Evolutionary conservation across 441 rosid genomes (phyloP).

Genomic region (Heliophila coronopifolia): DNA sequence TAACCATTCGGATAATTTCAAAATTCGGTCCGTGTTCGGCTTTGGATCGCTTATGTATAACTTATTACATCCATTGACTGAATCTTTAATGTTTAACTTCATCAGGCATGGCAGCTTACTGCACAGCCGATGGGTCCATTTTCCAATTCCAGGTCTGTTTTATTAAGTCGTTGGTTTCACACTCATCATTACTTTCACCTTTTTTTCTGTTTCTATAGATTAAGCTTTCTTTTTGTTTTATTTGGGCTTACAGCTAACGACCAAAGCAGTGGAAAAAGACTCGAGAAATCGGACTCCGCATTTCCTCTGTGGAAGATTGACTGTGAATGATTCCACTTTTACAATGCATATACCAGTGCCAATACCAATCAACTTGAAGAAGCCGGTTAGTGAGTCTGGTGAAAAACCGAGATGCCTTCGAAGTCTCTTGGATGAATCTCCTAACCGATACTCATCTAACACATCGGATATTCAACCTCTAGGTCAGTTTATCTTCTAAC

Average conservation of each 20-base stretch:
- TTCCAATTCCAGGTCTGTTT: slow-evolving; percentile 57
- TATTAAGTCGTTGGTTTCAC: too few relatives aligned
- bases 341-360: slow-evolving; percentile 39
- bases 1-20: too few relatives aligned
- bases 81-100: neutral
- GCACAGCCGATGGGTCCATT: slow-evolving; percentile 73
- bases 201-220: neutral
- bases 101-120: slow-evolving; percentile 84
- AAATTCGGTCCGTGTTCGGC: too few relatives aligned
- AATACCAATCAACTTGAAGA: slow-evolving; percentile 42
- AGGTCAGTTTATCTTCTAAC: slow-evolving; percentile 16
- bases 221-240: neutral
- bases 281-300: slow-evolving; percentile 64
- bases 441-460: slow-evolving; percentile 19
- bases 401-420: slow-evolving; percentile 37
- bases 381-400: slow-evolving; percentile 32
- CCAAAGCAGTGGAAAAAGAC: slow-evolving; percentile 63
- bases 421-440: slow-evolving; percentile 35
- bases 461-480: slow-evolving; percentile 13
- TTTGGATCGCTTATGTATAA: too few relatives aligned
- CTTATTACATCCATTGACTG: too few relatives aligned
- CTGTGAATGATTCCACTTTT: slow-evolving; percentile 46
- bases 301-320: slow-evolving; percentile 53
- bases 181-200: slow-evolving; percentile 3
- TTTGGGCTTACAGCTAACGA: slow-evolving; percentile 27